phyloP scores from a whole-genome alignment of 2,329 filamentous ascomycete genomes.

The Stagonosporopsis rhizophila region DNA sequence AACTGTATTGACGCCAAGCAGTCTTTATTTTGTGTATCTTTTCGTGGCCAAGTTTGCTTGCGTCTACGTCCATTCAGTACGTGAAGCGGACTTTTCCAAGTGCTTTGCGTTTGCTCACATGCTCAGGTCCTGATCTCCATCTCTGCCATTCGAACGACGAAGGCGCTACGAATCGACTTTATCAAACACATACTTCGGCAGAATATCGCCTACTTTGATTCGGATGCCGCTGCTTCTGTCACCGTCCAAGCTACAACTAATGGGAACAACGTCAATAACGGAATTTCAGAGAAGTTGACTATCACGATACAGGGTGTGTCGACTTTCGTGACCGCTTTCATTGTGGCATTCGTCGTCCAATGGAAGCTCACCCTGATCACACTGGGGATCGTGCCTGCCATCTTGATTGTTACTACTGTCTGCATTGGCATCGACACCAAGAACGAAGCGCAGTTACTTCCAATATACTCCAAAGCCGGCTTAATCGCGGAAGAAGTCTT shows the following conservation, averaged over 20 bases:
- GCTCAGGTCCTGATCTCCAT: conserved; percentile 53
- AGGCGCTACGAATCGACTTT: conserved; percentile 65
- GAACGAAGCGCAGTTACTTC: conserved; percentile 47
- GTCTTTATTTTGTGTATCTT: conserved; percentile 73
- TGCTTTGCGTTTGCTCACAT: conserved; percentile 14
- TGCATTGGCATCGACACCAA: conserved; percentile 47
- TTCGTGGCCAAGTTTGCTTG: conserved; percentile 71
- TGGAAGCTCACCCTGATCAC: conserved; percentile 91
- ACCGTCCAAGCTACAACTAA: conserved; percentile 94
- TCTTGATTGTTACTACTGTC: conserved; percentile 40
- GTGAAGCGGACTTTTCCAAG: not conserved
- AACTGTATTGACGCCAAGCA: conserved; percentile 28
- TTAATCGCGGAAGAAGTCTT: conserved; percentile 60
- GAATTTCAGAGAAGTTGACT: conserved; percentile 64
- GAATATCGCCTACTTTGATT: conserved; percentile 65
- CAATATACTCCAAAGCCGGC: conserved; percentile 55
- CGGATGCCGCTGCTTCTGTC: conserved; percentile 89
- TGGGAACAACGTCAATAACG: conserved; percentile 91
- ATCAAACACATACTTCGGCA: conserved; percentile 66
- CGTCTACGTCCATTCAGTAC: conserved; percentile 58
- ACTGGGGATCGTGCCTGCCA: conserved; percentile 57
- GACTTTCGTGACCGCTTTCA: conserved; percentile 78
- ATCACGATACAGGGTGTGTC: conserved; percentile 52
- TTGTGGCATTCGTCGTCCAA: conserved; percentile 89
- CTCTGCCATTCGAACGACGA: conserved; percentile 60